Evolutionary conservation across 2,329 filamentous ascomycete genomes (phyloP), one percentile per base, ranked within the genome.

Genomic region (Plenodomus biglobosus): DNA sequence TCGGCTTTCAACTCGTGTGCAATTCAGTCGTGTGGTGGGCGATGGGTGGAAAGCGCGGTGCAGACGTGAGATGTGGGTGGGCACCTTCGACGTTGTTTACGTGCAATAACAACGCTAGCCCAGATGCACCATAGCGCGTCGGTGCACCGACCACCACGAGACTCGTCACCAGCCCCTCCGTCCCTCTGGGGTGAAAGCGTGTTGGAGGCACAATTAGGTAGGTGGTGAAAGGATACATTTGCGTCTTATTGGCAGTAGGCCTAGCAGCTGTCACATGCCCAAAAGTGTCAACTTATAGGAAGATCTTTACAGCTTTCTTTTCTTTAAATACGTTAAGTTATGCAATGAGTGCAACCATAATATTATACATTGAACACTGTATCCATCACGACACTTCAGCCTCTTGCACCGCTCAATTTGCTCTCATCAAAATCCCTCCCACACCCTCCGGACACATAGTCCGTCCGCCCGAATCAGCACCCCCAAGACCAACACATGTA

Each of bases 401-500:
- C 32, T 21, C 22, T n/a, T 17, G 1, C 15, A 15, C 3, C 3
- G 11, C 19, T 34, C 24, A 24, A 30, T 8, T 8, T n/a, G n/a
- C n/a, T n/a, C n/a, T n/a, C 7, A 34, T 40, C 30, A 56, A 15
- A 61, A 45, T 8, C 34, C 50, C 17, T 56, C 54, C 61, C 59
- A 65, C 8, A 43, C 42, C 32, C 59, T 53, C 66, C 44, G 69
- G 53, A 56, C 68, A 68, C 59, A 76, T 30, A 73, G 49, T 39
- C 40, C 44, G 37, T 64, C 61, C 46, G 47, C 53, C 21, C 54
- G 65, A 46, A 63, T 34, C 15, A 76, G 68, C 2, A 75, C 45
- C 10, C 61, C 60, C 3, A 83, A 66, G 6, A 78, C 61, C 0
- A 73, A 40, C 5, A 79, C 44, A 69, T 85, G 83, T 27, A 80